A percentile compares a stretch with the other conserved stretches of the same genome.
phyloP scores from a whole-genome alignment of 139 green algal species.

The Coccomyxa sp. region DNA sequence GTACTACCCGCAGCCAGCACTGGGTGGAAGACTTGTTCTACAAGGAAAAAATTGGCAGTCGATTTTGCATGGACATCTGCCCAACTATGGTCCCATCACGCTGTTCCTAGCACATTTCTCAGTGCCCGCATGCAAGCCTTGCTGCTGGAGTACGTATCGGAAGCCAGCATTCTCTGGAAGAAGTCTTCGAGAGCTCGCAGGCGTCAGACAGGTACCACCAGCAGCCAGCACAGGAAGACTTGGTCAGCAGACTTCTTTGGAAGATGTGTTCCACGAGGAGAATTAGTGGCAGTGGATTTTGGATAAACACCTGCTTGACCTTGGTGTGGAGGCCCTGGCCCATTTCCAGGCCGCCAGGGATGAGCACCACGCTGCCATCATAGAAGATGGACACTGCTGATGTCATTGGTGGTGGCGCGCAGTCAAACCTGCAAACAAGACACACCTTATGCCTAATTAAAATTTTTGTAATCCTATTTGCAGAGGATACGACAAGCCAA shows the following conservation, averaged over 20 bases:
- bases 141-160: too few relatives aligned
- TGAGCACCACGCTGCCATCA: conserved; percentile 22
- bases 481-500: too few relatives aligned
- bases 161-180: too few relatives aligned
- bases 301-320: conserved; percentile 43
- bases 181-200: background rate
- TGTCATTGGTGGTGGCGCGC: conserved; percentile 1
- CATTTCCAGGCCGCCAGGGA: conserved; percentile 19
- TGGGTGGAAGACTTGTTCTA: too few relatives aligned
- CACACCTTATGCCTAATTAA: too few relatives aligned
- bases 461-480: too few relatives aligned
- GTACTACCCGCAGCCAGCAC: too few relatives aligned
- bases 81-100: too few relatives aligned
- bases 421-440: conserved; percentile 21
- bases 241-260: background rate
- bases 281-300: background rate
- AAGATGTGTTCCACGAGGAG: background rate
- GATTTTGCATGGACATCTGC: too few relatives aligned
- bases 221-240: background rate
- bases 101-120: too few relatives aligned
- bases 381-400: conserved; percentile 18
- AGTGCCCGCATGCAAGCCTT: too few relatives aligned
- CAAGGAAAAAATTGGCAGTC: too few relatives aligned
- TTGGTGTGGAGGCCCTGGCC: conserved; percentile 58
- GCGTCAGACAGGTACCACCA: background rate